Conservation (phyloP, 768 basidiomycete species). For the Lenzites betulinus region DNA sequence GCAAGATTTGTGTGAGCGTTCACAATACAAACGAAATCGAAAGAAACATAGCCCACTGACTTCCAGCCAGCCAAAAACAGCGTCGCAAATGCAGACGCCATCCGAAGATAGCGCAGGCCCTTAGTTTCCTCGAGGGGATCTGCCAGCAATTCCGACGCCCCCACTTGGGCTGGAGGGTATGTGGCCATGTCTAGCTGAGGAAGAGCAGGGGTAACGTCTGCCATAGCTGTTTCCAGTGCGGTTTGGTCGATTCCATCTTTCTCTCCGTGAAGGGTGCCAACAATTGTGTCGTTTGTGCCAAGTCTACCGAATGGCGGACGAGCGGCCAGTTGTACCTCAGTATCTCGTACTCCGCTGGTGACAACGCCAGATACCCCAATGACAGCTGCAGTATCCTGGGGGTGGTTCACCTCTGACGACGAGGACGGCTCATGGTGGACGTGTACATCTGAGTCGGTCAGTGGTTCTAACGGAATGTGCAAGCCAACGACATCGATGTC, state of each 20-base stretch:
- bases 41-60: slow-evolving; percentile 15
- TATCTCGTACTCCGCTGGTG: not conserved
- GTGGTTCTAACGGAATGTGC: not conserved
- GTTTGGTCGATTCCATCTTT: not conserved
- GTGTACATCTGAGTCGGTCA: not conserved
- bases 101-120: slow-evolving; percentile 22
- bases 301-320: slow-evolving; percentile 10
- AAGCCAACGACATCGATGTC: too few relatives aligned
- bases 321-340: not conserved
- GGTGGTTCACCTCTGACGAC: not conserved
- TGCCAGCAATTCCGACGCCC: not conserved
- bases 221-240: not conserved
- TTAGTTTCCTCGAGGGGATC: slow-evolving; percentile 12
- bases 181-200: not conserved
- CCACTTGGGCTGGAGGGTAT: not conserved
- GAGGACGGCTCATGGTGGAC: not conserved
- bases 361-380: slow-evolving; percentile 3
- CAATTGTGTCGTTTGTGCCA: slow-evolving; percentile 2
- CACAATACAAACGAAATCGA: not conserved
- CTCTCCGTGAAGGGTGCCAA: not conserved
- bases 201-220: not conserved
- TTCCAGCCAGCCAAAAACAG: slow-evolving; percentile 34
- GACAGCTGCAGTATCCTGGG: not conserved
- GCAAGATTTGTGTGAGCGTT: not conserved
- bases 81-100: slow-evolving; percentile 24